These are phyloP conservation scores for Dispira simplex DNA, from an alignment of 192 early-diverging fungal genomes.

Conservation along the genomic window DNA sequence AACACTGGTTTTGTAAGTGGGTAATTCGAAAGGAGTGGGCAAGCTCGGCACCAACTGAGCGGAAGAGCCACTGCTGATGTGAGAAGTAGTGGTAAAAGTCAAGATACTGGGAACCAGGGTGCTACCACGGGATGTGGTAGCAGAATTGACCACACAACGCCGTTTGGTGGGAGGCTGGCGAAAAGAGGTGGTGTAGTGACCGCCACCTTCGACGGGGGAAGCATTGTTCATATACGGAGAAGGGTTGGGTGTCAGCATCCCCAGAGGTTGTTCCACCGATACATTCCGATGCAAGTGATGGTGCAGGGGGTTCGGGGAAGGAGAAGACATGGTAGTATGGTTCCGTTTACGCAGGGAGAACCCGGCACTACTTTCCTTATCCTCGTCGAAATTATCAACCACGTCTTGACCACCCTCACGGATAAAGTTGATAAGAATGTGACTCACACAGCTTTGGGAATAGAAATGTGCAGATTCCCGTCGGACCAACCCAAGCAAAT, in stretches of 20 bases:
- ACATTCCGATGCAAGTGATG: background rate
- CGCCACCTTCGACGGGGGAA: background rate
- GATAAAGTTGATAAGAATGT: background rate
- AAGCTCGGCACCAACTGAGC: no score
- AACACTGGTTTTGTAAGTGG: no score
- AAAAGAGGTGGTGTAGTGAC: background rate
- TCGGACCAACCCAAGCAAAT: background rate
- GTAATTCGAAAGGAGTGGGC: no score
- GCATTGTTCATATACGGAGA: slow-evolving; percentile 2
- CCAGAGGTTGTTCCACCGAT: background rate
- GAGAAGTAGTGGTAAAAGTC: no score
- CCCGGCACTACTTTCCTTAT: background rate
- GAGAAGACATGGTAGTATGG: background rate
- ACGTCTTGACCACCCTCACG: background rate
- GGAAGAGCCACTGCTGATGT: no score
- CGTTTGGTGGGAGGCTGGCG: background rate
- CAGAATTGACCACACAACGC: background rate
- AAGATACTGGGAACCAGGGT: no score
- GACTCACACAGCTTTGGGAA: background rate
- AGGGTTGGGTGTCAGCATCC: slow-evolving; percentile 1
- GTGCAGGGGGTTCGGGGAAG: background rate
- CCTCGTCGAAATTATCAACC: background rate
- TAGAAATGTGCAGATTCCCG: background rate
- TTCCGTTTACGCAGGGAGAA: background rate
- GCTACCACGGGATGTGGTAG: no score